These are phyloP conservation scores for Pseudodiploospora longispora DNA, from an alignment of 2,329 filamentous ascomycete species.

Conservation along the genomic window DNA sequence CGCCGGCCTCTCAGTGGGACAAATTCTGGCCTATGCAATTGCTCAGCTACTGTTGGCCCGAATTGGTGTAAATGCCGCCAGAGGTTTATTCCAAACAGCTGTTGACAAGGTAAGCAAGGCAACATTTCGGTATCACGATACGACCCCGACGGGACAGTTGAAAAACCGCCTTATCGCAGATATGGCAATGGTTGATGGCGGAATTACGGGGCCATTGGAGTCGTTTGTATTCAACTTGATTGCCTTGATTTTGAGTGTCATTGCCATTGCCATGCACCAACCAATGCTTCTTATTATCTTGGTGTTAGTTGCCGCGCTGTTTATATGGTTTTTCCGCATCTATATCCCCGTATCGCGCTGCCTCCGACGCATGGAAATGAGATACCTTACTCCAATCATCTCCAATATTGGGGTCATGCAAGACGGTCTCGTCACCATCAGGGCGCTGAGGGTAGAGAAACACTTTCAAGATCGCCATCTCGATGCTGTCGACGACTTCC, in stretches of 20 bases:
- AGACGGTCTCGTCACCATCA: slow-evolving; percentile 78
- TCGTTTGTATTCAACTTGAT: slow-evolving; percentile 62
- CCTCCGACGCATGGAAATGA: slow-evolving; percentile 78
- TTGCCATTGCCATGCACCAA: slow-evolving; percentile 73
- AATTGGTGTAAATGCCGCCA: slow-evolving; percentile 74
- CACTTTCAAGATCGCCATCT: slow-evolving; percentile 78
- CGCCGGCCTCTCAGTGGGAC: slow-evolving; percentile 52
- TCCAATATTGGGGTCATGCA: slow-evolving; percentile 87
- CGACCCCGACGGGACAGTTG: slow-evolving; percentile 77
- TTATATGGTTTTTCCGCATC: slow-evolving; percentile 64
- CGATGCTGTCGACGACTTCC: slow-evolving; percentile 75
- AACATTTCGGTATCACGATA: slow-evolving; percentile 85
- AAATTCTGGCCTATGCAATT: slow-evolving; percentile 51
- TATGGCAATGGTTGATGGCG: slow-evolving; percentile 81
- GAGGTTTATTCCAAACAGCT: slow-evolving; percentile 63
- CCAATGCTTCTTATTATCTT: slow-evolving; percentile 70
- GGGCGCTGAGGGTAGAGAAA: slow-evolving; percentile 69
- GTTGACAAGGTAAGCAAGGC: slow-evolving; percentile 68
- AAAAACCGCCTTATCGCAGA: slow-evolving; percentile 92
- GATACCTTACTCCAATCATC: slow-evolving; percentile 79
- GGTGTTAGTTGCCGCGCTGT: slow-evolving; percentile 55
- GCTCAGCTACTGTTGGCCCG: slow-evolving; percentile 61
- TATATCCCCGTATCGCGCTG: slow-evolving; percentile 81
- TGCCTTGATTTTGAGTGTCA: slow-evolving; percentile 62
- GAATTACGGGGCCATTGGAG: slow-evolving; percentile 69